Evolutionary conservation across 169 alveolate species (phyloP), one percentile per base, ranked within the genome.

Genomic region (Plasmodium berghei): DNA sequence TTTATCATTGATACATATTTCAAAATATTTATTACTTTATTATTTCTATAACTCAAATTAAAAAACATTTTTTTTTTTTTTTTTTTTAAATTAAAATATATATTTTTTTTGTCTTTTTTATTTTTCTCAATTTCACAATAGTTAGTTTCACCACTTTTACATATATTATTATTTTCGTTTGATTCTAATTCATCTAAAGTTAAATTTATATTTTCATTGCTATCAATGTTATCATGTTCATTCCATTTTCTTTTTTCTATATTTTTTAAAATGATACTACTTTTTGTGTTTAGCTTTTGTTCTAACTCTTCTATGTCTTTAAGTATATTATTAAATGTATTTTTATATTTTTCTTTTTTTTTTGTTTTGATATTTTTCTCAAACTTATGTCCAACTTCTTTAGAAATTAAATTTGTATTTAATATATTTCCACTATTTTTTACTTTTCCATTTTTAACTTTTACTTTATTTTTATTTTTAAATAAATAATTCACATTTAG

Each of bases 291-390:
- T 24, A 77, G 10, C 54, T 77, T 77, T 22, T 20, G 18, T 77
- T 77, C 89, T 56, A 77, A 28, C 1, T 49, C 24, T 63, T 62
- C 52, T 40, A 77, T 77, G n/a, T 77, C 89, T 14, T 66, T 48
- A 28, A 77, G 49, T 9, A 77, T 77, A 46, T 55, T 63, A 49
- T 77, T 59, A 55, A 77, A 77, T 18, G 71, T 48, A 5, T 20
- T 64, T 64, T 70, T 54, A 52, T 34, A 62, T n/a, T 59, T 42
- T 9, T 26, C 52, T 48, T 64, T 48, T 45, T 55, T 22, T 16
- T 55, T 75, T 2, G 9, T 34, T 22, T 34, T 64, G 45, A 14
- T 24, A 20, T 20, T 63, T 42, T 20, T 67, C 46, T 9, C 22
- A 2, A 3, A 14, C 2, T 69, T 69, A 10, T 46, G 45, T 10